Base-by-base conservation (phyloP, 148 eudicot genomes). In the Nepenthes mirabilis region DNA sequence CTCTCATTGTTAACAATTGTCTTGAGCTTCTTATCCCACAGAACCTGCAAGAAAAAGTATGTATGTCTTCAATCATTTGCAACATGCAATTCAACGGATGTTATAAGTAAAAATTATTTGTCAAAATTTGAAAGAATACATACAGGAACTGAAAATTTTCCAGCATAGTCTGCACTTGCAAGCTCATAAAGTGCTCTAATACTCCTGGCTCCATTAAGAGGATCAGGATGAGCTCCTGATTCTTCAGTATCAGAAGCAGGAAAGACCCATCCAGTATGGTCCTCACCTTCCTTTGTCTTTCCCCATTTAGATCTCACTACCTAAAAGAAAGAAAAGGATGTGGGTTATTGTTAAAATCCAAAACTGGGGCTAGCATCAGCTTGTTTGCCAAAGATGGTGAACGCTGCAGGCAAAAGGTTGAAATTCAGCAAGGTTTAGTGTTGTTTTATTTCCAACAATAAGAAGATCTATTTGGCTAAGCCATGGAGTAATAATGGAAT, bases 181-280 rank as follows among this genome's bases (percentile, higher is more conserved):
- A 91, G 71, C 74, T 88, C 97, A 60, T 91, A 91, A 55, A 91
- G 70, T 34, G 77, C 83, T 74, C 97, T 73, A 36, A 85, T 72
- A 60, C 69, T 83, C 61, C 76, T 85, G 37, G 94, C 85, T 65
- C 96, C 90, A 74, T 88, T 76, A 48, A 85, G 64, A 9, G 65
- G 65, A 66, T 91, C 97, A 40, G 77, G 79, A 54, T 72, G 78
- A 58, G 86, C 94, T 62, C 83, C 97, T 33, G 80, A 68, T 70
- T 88, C 96, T 70, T 85, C 96, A 11, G 64, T 51, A 72, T 80
- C 79, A 14, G 90, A 79, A 56, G 64, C 67, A 36, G 97, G 84
- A 75, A 91, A 91, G 57, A 88, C 78, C 97, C 97, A 91, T 71
- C 97, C 97, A 79, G 72, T 80, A 72, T 88, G 96, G 37, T 78